phyloP scores from a whole-genome alignment of 2,329 filamentous ascomycete species.

The Xylaria sp. region DNA sequence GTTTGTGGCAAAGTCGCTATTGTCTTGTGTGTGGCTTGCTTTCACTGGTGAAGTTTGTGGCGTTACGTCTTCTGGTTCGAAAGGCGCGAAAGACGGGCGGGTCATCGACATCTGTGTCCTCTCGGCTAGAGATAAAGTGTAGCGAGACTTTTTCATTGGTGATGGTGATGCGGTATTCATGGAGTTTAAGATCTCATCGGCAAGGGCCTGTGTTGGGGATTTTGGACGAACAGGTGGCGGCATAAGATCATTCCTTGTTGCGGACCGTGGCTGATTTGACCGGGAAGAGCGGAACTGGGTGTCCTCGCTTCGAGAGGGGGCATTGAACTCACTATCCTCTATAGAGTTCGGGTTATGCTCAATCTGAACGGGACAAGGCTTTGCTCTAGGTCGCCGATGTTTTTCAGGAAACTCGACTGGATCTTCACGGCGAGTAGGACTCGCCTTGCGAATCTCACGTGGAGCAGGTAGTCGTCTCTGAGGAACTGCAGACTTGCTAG shows the following conservation, averaged over 20 bases:
- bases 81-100: conserved; percentile 52
- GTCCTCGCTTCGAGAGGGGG: conserved; percentile 9
- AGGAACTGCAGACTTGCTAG: conserved; percentile 12
- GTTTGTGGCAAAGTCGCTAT: conserved; percentile 37
- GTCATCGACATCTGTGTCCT: conserved; percentile 86
- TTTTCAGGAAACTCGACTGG: conserved; percentile 2
- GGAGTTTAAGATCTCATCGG: conserved; percentile 65
- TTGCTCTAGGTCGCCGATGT: conserved; percentile 12
- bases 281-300: conserved; percentile 5
- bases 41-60: conserved; percentile 38
- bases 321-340: not conserved
- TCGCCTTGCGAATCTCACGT: conserved; percentile 22
- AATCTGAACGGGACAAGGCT: not conserved
- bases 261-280: not conserved
- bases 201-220: conserved; percentile 61
- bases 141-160: conserved; percentile 64
- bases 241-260: conserved; percentile 20
- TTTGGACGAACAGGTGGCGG: conserved; percentile 38
- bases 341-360: conserved; percentile 1
- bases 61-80: conserved; percentile 49
- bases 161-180: conserved; percentile 67
- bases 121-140: conserved; percentile 74
- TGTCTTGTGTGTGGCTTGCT: conserved; percentile 31
- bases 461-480: conserved; percentile 22
- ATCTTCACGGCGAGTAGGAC: conserved; percentile 12